Evolutionary conservation across 2,329 filamentous ascomycete genomes (phyloP).

Genomic region (Ceratocystis albifundus): DNA sequence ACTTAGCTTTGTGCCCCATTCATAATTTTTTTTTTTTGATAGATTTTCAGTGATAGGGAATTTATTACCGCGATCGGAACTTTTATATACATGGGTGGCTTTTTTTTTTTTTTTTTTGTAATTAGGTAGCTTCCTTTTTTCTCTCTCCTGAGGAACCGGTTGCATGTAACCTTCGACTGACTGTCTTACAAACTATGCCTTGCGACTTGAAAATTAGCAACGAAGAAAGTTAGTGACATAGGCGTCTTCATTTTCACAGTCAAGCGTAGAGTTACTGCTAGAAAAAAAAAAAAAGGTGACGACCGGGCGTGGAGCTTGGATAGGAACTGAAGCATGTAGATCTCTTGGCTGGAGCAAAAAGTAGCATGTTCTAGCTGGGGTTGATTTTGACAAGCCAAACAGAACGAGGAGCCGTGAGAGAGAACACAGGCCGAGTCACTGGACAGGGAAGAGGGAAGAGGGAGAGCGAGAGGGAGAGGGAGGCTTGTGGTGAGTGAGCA

Average conservation of each 20-base stretch:
- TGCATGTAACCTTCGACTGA: not conserved
- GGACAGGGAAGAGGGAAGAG: not conserved
- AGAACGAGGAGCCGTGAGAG: not conserved
- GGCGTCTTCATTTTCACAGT: not conserved
- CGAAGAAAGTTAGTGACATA: not conserved
- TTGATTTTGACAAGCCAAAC: not conserved
- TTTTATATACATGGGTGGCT: not conserved
- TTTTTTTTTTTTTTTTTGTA: not conserved
- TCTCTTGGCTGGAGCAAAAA: slow-evolving; percentile 2
- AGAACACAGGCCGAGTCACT: not conserved
- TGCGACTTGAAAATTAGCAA: not conserved
- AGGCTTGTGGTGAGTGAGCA: not conserved
- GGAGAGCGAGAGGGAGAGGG: not conserved
- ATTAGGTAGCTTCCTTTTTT: not conserved
- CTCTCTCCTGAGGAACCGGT: not conserved
- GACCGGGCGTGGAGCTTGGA: not conserved
- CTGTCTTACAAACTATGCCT: not conserved
- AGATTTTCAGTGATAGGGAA: not conserved
- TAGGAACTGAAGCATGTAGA: slow-evolving; percentile 9
- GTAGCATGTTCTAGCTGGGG: not conserved
- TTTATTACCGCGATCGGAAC: not conserved
- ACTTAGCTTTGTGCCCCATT: not conserved
- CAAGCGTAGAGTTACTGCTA: not conserved
- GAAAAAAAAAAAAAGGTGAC: not conserved
- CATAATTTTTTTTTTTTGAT: not conserved